phyloP scores from a whole-genome alignment of 768 basidiomycete genomes.

The Tulasnella sp. region DNA sequence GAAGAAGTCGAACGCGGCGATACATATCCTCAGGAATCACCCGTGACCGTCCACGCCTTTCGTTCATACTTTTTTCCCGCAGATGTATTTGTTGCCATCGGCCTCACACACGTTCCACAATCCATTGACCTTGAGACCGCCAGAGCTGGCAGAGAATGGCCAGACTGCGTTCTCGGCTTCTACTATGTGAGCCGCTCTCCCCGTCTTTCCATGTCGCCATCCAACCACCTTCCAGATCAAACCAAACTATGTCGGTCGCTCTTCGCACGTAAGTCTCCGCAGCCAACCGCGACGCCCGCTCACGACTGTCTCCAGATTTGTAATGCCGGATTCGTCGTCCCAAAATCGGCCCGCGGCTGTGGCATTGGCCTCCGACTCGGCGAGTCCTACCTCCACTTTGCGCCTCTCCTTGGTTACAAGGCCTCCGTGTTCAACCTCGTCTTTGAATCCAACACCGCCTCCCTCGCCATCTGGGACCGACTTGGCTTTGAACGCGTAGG shows the following conservation, averaged over 20 bases:
- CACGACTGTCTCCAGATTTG: constrained; percentile 44
- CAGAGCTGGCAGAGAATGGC: constrained; percentile 45
- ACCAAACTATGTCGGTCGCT: constrained; percentile 50
- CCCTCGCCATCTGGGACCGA: constrained; percentile 57
- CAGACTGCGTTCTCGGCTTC: constrained; percentile 57
- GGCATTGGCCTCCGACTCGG: constrained; percentile 64
- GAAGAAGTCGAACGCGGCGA: constrained; percentile 59
- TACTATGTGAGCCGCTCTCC: constrained; percentile 45
- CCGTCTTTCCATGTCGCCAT: not conserved
- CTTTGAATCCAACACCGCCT: constrained; percentile 5
- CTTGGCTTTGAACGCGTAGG: constrained; percentile 72
- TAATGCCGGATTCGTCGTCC: constrained; percentile 82
- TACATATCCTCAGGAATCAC: constrained; percentile 74
- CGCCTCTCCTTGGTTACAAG: constrained; percentile 61
- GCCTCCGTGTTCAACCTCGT: constrained; percentile 85
- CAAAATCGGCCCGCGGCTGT: constrained; percentile 44
- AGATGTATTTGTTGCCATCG: constrained; percentile 61
- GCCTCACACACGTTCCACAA: constrained; percentile 20
- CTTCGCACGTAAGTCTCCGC: constrained; percentile 46
- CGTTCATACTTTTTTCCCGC: constrained; percentile 64
- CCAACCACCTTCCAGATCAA: not conserved
- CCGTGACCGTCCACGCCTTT: constrained; percentile 41
- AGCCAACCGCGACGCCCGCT: not conserved
- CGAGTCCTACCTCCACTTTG: constrained; percentile 67
- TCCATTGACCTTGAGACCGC: constrained; percentile 33